Evolutionary conservation across 371 early-diverging fungal genomes (phyloP).

Genomic region (Dinochytrium kinnereticum): DNA sequence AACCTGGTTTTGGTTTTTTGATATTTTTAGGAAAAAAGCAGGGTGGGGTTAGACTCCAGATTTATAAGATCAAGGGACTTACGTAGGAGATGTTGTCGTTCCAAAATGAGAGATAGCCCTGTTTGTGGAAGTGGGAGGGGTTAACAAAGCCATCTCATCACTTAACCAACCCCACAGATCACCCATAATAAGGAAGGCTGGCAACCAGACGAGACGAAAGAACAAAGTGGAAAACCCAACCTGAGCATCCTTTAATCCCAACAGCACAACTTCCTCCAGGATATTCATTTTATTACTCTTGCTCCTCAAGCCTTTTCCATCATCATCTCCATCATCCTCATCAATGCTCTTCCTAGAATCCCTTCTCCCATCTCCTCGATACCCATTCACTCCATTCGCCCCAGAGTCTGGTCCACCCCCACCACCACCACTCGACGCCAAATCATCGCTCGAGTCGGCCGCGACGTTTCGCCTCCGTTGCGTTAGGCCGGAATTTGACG

Average conservation of each 20-base stretch:
- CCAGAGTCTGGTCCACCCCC: not conserved
- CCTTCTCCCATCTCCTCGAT: not conserved
- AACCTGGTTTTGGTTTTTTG: conserved; percentile 42
- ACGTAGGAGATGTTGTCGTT: conserved; percentile 97
- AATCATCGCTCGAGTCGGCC: conserved; percentile 2
- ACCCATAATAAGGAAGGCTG: too few species aligned
- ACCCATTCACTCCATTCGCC: not conserved
- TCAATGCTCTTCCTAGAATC: conserved; percentile 11
- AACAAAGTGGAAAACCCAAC: conserved; percentile 49
- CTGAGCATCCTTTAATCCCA: conserved; percentile 94
- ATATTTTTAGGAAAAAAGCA: too few species aligned
- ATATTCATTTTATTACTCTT: conserved; percentile 71
- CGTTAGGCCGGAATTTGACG: conserved; percentile 11
- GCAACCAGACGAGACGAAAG: too few species aligned
- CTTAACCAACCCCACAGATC: not conserved
- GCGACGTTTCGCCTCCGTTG: conserved; percentile 21
- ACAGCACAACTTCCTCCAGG: conserved; percentile 91
- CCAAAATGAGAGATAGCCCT: conserved; percentile 97
- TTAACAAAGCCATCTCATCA: not conserved
- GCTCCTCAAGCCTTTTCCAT: conserved; percentile 26
- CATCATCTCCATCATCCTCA: conserved; percentile 36
- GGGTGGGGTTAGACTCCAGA: too few species aligned
- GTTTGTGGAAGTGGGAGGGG: not conserved
- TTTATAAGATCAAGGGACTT: not conserved
- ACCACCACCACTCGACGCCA: not conserved